Conservation (phyloP, 2,329 filamentous ascomycete species). For the Colletotrichum kahawae region DNA sequence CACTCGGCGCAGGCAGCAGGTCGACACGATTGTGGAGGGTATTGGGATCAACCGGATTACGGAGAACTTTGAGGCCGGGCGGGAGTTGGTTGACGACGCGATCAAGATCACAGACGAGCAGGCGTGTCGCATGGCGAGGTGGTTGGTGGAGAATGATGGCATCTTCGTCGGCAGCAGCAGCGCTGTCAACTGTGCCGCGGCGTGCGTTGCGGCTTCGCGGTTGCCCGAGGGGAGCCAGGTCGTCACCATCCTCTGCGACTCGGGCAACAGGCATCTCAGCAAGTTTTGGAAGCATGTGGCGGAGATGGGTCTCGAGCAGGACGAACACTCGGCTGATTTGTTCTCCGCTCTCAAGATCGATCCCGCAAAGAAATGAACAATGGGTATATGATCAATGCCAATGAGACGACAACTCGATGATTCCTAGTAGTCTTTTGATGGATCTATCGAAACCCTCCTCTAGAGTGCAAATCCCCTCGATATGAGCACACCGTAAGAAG, state of each 20-base stretch:
- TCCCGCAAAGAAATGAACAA: background rate
- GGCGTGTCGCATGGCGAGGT: slow-evolving; percentile 91
- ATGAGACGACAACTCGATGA: background rate
- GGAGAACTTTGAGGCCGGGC: slow-evolving; percentile 86
- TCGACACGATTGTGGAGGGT: slow-evolving; percentile 95
- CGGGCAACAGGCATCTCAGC: slow-evolving; percentile 80
- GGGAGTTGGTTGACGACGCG: slow-evolving; percentile 88
- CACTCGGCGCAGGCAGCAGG: slow-evolving; percentile 85
- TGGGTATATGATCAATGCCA: background rate
- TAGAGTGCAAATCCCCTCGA: background rate
- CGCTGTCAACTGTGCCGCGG: slow-evolving; percentile 93
- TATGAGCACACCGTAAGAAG: background rate
- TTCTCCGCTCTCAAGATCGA: slow-evolving; percentile 55
- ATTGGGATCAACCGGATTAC: slow-evolving; percentile 97
- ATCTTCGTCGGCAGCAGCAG: slow-evolving; percentile 94
- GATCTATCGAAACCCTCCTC: slow-evolving; percentile 17
- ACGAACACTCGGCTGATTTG: slow-evolving; percentile 53
- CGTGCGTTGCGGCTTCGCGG: slow-evolving; percentile 69
- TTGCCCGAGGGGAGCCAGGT: slow-evolving; percentile 68
- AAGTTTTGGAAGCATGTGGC: slow-evolving; percentile 83
- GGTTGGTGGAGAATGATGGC: slow-evolving; percentile 94
- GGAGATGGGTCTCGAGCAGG: slow-evolving; percentile 69
- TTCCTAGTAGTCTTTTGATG: background rate
- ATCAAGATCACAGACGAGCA: slow-evolving; percentile 88
- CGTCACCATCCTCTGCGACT: slow-evolving; percentile 86